Conservation (phyloP, 768 basidiomycete species). For the Piloderma croceum region DNA sequence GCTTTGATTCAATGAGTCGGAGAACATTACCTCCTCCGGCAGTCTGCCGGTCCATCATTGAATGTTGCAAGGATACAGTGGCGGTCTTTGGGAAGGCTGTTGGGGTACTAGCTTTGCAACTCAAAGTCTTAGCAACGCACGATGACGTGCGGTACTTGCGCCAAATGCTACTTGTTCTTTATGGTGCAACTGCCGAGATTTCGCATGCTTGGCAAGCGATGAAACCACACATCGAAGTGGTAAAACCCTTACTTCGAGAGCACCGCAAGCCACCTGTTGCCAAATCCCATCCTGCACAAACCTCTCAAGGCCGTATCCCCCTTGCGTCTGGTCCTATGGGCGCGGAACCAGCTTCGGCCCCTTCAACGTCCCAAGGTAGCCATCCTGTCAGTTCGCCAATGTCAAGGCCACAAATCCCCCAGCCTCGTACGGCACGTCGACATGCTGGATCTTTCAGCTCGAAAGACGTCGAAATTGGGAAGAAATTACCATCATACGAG, state of each 20-base stretch:
- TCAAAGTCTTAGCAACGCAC: conserved; percentile 64
- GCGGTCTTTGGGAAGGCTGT: conserved; percentile 85
- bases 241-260: conserved; percentile 58
- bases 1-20: conserved; percentile 79
- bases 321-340: conserved; percentile 15
- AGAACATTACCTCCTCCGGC: conserved; percentile 61
- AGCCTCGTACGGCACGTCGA: conserved; percentile 55
- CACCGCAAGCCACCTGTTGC: conserved; percentile 29
- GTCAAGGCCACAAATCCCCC: too few relatives aligned
- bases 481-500: conserved; percentile 65
- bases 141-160: conserved; percentile 87
- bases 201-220: conserved; percentile 79
- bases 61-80: conserved; percentile 80
- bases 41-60: conserved; percentile 73
- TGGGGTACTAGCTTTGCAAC: conserved; percentile 72
- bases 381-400: conserved; percentile 12
- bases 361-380: conserved; percentile 16
- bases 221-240: conserved; percentile 60
- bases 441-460: conserved; percentile 95
- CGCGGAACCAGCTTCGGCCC: conserved; percentile 22
- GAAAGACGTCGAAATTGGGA: conserved; percentile 88
- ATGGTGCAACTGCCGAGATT: conserved; percentile 86
- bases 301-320: conserved; percentile 22
- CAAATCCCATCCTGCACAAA: conserved; percentile 23
- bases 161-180: conserved; percentile 80